Percentiles rank a stretch among this genome's conserved stretches.
Evolutionary conservation across 192 early-diverging fungal species (phyloP).

Genomic region (Kickxella alabastrina): DNA sequence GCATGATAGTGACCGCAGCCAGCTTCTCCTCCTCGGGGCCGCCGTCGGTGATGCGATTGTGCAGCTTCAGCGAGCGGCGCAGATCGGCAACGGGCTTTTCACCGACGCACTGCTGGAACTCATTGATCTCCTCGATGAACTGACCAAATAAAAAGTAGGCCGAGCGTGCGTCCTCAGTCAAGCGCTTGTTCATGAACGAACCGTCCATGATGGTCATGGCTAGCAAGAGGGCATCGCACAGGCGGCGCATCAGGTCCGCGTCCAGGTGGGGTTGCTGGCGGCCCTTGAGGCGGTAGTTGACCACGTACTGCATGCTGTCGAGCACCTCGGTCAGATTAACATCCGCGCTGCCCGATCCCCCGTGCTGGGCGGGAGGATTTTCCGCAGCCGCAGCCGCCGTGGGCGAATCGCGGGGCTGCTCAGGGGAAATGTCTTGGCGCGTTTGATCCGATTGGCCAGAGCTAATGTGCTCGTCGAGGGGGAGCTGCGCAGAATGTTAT

Average conservation of each 20-base stretch:
- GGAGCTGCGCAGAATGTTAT: conserved; percentile 40
- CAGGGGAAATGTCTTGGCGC: no score
- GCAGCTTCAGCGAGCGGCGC: conserved; percentile 59
- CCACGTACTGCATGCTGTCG: conserved; percentile 86
- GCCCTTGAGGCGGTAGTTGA: conserved; percentile 87
- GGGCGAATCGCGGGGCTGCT: no score
- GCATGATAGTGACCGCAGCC: conserved; percentile 72
- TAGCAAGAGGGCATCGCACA: conserved; percentile 80
- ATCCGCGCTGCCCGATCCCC: conserved; percentile 15
- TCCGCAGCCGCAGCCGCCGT: no score
- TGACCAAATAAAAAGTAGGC: conserved; percentile 93
- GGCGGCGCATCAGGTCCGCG: conserved; percentile 73
- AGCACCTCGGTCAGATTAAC: conserved; percentile 66
- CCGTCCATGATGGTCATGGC: conserved; percentile 68
- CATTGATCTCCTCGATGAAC: conserved; percentile 89
- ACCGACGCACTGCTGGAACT: conserved; percentile 81
- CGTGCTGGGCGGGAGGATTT: no score
- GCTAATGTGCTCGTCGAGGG: conserved; percentile 28
- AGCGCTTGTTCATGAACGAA: conserved; percentile 55
- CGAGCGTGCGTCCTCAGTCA: conserved; percentile 74
- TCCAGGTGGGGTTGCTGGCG: conserved; percentile 82
- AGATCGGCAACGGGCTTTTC: conserved; percentile 77
- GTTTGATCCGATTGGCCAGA: conserved; percentile 16
- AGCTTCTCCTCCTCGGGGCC: conserved; percentile 67
- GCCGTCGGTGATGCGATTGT: conserved; percentile 70